Base-by-base conservation (phyloP, 2,329 filamentous ascomycete genomes). In the Coniella vitis region DNA sequence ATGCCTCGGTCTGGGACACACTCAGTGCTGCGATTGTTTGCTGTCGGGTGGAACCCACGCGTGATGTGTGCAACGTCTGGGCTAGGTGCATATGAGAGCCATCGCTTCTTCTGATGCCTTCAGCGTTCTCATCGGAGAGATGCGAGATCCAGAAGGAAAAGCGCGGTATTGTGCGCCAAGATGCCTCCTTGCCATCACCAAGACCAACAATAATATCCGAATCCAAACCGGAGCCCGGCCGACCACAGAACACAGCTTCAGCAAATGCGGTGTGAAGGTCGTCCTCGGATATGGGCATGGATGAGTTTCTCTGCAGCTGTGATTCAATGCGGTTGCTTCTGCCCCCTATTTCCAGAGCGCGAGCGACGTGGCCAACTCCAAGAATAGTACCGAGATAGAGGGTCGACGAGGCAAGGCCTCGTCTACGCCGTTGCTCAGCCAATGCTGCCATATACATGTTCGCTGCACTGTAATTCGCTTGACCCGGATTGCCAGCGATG, bases 391-490 rank as follows among this genome's bases (percentile, higher is more conserved):
- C 65, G 4, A 74, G 61, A 38, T 68, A 52, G 25, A 74, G 60
- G 2, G 62, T 59, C 1, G 65, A 67, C 0, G 56, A 71, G 1
- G 65, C 60, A 0, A 71, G 50, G 0, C 71, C 71, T 2, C 65
- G 61, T 1, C 52, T 54, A 0, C 65, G 52, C 3, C 74, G 58
- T 12, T 69, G 60, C 1, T 52, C 43, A 0, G 53, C 65, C 1
- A 75, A 55, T 2, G 51, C 49, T 1, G 54, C 50, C 61, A 73
- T 66, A 54, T 63, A 75, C 10, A 53, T 52, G 51, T 74, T 73
- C 1, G 67, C 69, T 0, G 69, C 67, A 1, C 59, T 53, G 50
- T 76, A 76, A 51, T 68, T 71, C 7, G 60, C 49, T 55, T 76
- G 72, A 3, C 57, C 60, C 8, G 29, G 13, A 47, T 63, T 62